These are phyloP conservation scores for Talaromyces sp. DNA, from an alignment of 2,329 filamentous ascomycete species.

Conservation along the genomic window DNA sequence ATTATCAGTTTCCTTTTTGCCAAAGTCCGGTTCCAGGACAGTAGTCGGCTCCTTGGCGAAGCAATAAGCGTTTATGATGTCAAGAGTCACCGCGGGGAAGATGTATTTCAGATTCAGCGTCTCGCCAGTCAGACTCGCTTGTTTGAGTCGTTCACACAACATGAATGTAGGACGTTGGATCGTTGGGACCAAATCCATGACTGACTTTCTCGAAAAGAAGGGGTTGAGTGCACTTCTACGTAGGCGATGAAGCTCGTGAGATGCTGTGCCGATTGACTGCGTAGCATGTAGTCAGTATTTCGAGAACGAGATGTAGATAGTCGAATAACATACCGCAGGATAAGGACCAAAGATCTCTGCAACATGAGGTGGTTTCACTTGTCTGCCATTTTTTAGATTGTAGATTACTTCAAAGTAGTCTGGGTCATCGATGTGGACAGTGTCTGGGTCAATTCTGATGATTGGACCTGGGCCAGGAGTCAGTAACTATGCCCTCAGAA, in stretches of 20 bases:
- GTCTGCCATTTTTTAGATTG: neutral
- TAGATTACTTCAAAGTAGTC: conserved; percentile 25
- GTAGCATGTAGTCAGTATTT: neutral
- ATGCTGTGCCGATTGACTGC: conserved; percentile 22
- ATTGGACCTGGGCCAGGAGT: conserved; percentile 27
- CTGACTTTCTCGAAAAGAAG: conserved; percentile 26
- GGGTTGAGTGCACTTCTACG: conserved; percentile 33
- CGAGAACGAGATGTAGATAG: neutral
- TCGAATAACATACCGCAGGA: neutral
- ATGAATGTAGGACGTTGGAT: neutral
- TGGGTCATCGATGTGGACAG: conserved; percentile 32
- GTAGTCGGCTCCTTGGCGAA: neutral
- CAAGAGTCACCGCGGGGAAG: neutral
- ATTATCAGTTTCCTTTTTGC: neutral
- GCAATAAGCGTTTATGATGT: neutral
- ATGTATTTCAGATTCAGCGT: neutral
- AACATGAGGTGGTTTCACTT: neutral
- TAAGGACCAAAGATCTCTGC: neutral
- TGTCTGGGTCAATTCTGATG: conserved; percentile 31
- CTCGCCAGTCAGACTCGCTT: neutral
- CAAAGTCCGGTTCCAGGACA: neutral
- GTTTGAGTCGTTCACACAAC: neutral
- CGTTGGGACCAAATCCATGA: neutral
- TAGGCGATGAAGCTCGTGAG: conserved; percentile 31
- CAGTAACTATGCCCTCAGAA: conserved; percentile 19